phyloP scores from a whole-genome alignment of 768 basidiomycete species.

The Boletus rufocinnamomeus region DNA sequence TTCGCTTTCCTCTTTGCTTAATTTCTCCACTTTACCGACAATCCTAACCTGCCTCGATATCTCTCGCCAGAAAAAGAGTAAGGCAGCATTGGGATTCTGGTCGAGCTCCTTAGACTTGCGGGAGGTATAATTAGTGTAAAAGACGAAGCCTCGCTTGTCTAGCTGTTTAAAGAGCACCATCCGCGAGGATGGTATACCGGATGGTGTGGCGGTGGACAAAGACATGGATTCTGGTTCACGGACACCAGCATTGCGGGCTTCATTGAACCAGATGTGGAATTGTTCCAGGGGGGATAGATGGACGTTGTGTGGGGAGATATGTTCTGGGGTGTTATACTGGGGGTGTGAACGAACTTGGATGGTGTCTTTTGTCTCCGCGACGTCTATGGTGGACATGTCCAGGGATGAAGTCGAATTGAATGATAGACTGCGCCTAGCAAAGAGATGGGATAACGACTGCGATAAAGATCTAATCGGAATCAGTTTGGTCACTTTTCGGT shows the following conservation, averaged over 20 bases:
- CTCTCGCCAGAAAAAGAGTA: slow-evolving; percentile 93
- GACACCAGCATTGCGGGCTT: slow-evolving; percentile 58
- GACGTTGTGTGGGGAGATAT: slow-evolving; percentile 63
- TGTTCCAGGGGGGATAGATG: slow-evolving; percentile 73
- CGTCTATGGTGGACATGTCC: slow-evolving; percentile 28
- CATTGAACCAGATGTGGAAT: slow-evolving; percentile 85
- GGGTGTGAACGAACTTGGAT: slow-evolving; percentile 70
- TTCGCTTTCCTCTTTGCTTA: slow-evolving; percentile 69
- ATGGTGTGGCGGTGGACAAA: slow-evolving; percentile 67
- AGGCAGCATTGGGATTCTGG: slow-evolving; percentile 75
- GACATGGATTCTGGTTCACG: slow-evolving; percentile 91
- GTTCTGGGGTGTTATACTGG: slow-evolving; percentile 73
- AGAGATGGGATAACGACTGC: background rate
- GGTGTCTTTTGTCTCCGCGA: slow-evolving; percentile 52
- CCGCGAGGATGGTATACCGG: slow-evolving; percentile 82
- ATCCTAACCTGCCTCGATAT: slow-evolving; percentile 79
- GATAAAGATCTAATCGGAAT: slow-evolving; percentile 18
- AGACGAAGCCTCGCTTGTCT: slow-evolving; percentile 88
- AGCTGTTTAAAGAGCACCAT: slow-evolving; percentile 91
- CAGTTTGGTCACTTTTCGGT: background rate
- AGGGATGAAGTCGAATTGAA: slow-evolving; percentile 1
- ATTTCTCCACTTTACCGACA: slow-evolving; percentile 81
- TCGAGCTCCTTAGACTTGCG: slow-evolving; percentile 84
- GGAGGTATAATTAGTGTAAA: slow-evolving; percentile 96
- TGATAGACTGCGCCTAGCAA: background rate